Percentiles rank a stretch among this genome's conserved stretches.
Evolutionary conservation across 2,329 filamentous ascomycete genomes (phyloP).

Genomic region (Colletotrichum gigasporum): DNA sequence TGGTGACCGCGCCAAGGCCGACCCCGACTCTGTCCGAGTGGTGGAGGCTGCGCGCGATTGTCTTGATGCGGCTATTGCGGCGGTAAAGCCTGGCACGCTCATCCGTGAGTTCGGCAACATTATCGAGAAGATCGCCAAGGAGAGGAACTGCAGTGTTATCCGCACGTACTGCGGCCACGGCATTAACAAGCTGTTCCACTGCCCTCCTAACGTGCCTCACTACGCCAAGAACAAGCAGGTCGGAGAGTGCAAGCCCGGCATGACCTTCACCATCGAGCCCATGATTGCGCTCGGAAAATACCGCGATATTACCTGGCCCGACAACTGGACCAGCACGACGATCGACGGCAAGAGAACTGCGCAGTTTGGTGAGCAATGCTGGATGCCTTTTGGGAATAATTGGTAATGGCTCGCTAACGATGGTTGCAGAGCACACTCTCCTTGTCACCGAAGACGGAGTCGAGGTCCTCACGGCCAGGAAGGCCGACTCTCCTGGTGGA

Average conservation of each 20-base stretch:
- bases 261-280: constrained; percentile 99
- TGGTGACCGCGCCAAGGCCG: constrained; percentile 83
- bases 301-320: constrained; percentile 94
- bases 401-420: constrained; percentile 33
- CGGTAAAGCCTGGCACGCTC: constrained; percentile 91
- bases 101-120: constrained; percentile 94
- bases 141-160: constrained; percentile 86
- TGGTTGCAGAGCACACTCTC: constrained; percentile 75
- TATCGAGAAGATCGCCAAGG: constrained; percentile 95
- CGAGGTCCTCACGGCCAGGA: constrained; percentile 81
- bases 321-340: constrained; percentile 98
- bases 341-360: constrained; percentile 89
- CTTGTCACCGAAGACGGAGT: constrained; percentile 85
- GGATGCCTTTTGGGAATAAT: constrained; percentile 45
- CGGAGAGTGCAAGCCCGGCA: constrained; percentile 91
- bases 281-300: constrained; percentile 96
- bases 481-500: constrained; percentile 79
- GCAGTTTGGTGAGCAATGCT: constrained; percentile 79
- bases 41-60: constrained; percentile 91
- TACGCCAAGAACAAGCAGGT: constrained; percentile 99
- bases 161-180: constrained; percentile 97
- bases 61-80: constrained; percentile 87
- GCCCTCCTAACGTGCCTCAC: constrained; percentile 92
- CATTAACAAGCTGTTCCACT: constrained; percentile 93
- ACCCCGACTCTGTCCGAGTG: constrained; percentile 88